These are phyloP conservation scores for Babesia gibsoni DNA, from an alignment of 169 alveolate genomes.

Conservation along the genomic window DNA sequence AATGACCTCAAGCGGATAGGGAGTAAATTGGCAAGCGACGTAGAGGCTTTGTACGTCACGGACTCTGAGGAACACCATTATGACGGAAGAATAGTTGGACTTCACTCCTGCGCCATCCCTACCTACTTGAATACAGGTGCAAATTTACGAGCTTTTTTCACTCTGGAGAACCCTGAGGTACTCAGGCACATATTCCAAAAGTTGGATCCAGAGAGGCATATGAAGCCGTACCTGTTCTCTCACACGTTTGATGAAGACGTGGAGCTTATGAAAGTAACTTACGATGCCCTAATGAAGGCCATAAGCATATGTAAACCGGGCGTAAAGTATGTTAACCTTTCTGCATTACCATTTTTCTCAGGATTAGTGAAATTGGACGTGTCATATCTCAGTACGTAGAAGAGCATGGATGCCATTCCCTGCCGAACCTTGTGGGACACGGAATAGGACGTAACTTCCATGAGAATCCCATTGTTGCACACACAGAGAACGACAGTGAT, in stretches of 20 bases:
- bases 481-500: slow-evolving; percentile 55
- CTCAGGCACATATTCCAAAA: slow-evolving; percentile 13
- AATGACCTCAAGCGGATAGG: slow-evolving; percentile 17
- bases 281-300: slow-evolving; percentile 70
- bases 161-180: slow-evolving; percentile 28
- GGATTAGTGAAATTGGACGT: slow-evolving; percentile 43
- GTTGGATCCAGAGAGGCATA: slow-evolving; percentile 23
- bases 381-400: slow-evolving; percentile 35
- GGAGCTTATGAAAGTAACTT: slow-evolving; percentile 64
- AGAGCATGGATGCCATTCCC: slow-evolving; percentile 24
- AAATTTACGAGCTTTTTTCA: slow-evolving; percentile 5
- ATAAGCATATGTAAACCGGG: slow-evolving; percentile 67
- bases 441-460: slow-evolving; percentile 75
- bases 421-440: slow-evolving; percentile 71
- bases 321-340: slow-evolving; percentile 38
- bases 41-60: background rate
- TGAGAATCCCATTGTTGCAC: slow-evolving; percentile 65
- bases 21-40: background rate
- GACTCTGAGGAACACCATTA: slow-evolving; percentile 1
- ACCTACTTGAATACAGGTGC: background rate
- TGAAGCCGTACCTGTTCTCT: slow-evolving; percentile 52
- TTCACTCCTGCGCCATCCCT: slow-evolving; percentile 20
- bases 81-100: slow-evolving; percentile 44
- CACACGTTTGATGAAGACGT: slow-evolving; percentile 57
- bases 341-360: slow-evolving; percentile 5